Percentiles rank a stretch among this genome's conserved stretches.
Evolutionary conservation across 495 filamentous ascomycete species (phyloP).

Genomic region (Acidomyces sp.): DNA sequence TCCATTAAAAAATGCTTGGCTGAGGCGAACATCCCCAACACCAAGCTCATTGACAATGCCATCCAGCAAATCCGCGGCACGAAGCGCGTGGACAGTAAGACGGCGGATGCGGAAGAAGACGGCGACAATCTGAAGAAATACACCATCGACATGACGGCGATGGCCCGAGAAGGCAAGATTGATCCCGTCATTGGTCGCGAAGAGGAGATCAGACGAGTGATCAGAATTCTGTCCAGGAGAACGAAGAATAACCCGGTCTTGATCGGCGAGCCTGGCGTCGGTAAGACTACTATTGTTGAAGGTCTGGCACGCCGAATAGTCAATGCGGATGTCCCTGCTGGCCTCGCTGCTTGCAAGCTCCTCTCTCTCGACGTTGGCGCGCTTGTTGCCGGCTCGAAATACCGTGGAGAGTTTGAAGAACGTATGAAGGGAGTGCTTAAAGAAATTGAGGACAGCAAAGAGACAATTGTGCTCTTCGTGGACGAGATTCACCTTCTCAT

Average conservation of each 20-base stretch:
- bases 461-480: conserved; percentile 93
- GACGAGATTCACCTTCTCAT: conserved; percentile 98
- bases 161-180: conserved; percentile 92
- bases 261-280: conserved; percentile 92
- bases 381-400: conserved; percentile 92
- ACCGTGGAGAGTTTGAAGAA: conserved; percentile 95
- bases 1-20: conserved; percentile 58
- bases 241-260: conserved; percentile 99
- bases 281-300: conserved; percentile 96
- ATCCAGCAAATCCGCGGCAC: conserved; percentile 83
- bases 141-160: conserved; percentile 90
- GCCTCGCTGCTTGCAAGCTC: conserved; percentile 84
- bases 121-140: conserved; percentile 93
- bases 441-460: conserved; percentile 90
- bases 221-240: conserved; percentile 80
- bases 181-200: conserved; percentile 96
- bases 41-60: conserved; percentile 76
- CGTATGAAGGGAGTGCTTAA: conserved; percentile 97
- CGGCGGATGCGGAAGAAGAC: conserved; percentile 78
- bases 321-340: conserved; percentile 89
- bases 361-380: conserved; percentile 91
- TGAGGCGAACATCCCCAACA: conserved; percentile 82
- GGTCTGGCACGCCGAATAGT: conserved; percentile 91
- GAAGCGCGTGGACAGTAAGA: conserved; percentile 83
- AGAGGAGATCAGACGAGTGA: conserved; percentile 88